Evolutionary conservation across 1,284 basidiomycete genomes (phyloP).

Genomic region (Amylostereum chailletii): DNA sequence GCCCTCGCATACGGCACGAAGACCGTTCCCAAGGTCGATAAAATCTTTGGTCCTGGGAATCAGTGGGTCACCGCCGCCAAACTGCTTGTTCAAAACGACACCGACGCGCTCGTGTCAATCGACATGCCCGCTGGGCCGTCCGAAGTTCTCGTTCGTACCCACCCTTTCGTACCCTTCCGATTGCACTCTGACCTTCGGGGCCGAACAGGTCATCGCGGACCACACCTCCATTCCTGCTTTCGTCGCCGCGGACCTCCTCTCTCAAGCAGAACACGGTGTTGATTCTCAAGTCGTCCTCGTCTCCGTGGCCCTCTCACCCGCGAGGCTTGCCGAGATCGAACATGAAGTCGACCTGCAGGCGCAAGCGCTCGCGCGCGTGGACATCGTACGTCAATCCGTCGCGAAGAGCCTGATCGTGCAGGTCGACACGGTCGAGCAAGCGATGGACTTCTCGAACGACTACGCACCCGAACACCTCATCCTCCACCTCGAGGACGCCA

Average conservation of each 20-base stretch:
- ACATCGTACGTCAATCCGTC: slow-evolving; percentile 88
- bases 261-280: slow-evolving; percentile 96
- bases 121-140: slow-evolving; percentile 99
- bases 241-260: slow-evolving; percentile 93
- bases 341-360: slow-evolving; percentile 86
- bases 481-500: slow-evolving; percentile 73
- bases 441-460: slow-evolving; percentile 87
- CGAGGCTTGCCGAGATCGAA: slow-evolving; percentile 71
- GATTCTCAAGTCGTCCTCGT: slow-evolving; percentile 98
- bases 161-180: not conserved
- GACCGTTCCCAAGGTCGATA: slow-evolving; percentile 98
- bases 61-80: slow-evolving; percentile 99
- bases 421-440: slow-evolving; percentile 61
- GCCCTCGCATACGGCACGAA: slow-evolving; percentile 96
- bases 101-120: slow-evolving; percentile 93
- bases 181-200: not conserved
- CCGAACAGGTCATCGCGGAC: slow-evolving; percentile 83
- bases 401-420: slow-evolving; percentile 88
- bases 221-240: slow-evolving; percentile 79
- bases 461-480: slow-evolving; percentile 98
- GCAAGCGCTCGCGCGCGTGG: slow-evolving; percentile 77
- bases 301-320: slow-evolving; percentile 59
- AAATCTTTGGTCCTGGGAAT: slow-evolving; percentile 98
- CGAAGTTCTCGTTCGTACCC: slow-evolving; percentile 78
- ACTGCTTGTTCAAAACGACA: slow-evolving; percentile 98